A percentile compares a stretch with the other conserved stretches of the same genome.
Conservation (phyloP, 2,329 filamentous ascomycete species). For the Teratosphaeria epicoccoides region DNA sequence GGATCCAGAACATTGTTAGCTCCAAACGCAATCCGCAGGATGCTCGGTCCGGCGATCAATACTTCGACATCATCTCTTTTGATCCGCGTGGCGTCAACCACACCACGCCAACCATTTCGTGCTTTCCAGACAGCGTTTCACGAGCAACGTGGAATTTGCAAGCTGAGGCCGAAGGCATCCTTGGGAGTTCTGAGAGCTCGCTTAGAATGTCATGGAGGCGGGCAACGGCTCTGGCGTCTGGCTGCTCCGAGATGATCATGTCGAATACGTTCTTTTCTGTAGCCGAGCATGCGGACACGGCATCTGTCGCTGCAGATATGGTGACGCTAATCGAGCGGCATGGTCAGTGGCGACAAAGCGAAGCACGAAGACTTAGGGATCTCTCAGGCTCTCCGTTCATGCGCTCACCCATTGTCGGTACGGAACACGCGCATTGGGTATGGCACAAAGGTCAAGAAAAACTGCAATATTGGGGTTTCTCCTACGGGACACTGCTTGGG, state of each 20-base stretch:
- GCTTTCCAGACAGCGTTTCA: conserved; percentile 18
- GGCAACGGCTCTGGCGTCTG: conserved; percentile 3
- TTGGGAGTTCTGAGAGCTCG: conserved; percentile 1
- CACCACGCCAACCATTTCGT: conserved; percentile 21
- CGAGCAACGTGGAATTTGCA: conserved; percentile 16
- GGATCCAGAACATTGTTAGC: conserved; percentile 12
- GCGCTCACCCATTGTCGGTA: background rate
- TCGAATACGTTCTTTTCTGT: background rate
- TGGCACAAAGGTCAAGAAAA: conserved; percentile 19
- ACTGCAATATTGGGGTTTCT: conserved; percentile 32
- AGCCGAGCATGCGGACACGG: conserved; percentile 33
- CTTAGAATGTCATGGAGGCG: conserved; percentile 4
- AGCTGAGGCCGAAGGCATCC: conserved; percentile 19
- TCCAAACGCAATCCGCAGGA: conserved; percentile 2
- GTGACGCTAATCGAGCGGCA: conserved; percentile 37
- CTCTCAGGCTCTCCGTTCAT: background rate
- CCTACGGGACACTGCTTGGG: conserved; percentile 37
- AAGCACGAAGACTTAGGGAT: conserved; percentile 11
- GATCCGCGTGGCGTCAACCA: conserved; percentile 33
- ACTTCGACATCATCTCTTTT: conserved; percentile 35
- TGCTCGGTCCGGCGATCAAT: conserved; percentile 18
- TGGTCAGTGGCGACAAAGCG: conserved; percentile 22
- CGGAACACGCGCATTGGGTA: background rate
- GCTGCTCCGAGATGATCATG: conserved; percentile 1
- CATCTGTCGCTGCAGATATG: conserved; percentile 40